A percentile compares a stretch with the other conserved stretches of the same genome.
Evolutionary conservation across 2,329 filamentous ascomycete genomes (phyloP).

Genomic region (Rachicladosporium sp.): DNA sequence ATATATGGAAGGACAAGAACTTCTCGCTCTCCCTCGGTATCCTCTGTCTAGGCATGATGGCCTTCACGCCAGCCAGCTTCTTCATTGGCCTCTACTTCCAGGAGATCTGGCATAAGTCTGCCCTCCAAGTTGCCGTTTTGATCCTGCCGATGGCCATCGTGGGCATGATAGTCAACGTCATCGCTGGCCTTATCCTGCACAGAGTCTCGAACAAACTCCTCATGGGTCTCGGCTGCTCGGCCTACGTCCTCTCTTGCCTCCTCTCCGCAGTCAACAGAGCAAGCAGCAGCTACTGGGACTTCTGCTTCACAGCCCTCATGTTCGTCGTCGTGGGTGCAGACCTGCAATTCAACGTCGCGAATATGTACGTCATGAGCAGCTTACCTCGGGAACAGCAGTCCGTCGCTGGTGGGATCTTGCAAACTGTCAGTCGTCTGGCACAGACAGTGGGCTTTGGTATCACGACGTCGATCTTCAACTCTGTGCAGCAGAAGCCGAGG

Average conservation of each 20-base stretch:
- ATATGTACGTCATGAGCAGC: constrained; percentile 60
- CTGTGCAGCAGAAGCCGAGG: constrained; percentile 23
- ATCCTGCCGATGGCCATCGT: constrained; percentile 54
- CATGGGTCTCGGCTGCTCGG: constrained; percentile 39
- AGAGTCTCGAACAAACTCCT: constrained; percentile 52
- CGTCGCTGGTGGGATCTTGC: constrained; percentile 55
- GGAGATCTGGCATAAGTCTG: constrained; percentile 37
- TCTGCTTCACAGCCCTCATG: constrained; percentile 49
- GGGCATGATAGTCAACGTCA: constrained; percentile 50
- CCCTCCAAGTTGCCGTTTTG: constrained; percentile 49
- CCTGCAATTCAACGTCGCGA: constrained; percentile 58
- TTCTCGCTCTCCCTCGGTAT: constrained; percentile 50
- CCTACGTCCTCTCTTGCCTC: constrained; percentile 35
- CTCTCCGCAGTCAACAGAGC: constrained; percentile 46
- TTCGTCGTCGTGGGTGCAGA: constrained; percentile 54
- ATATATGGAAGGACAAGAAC: constrained; percentile 48
- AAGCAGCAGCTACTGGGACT: constrained; percentile 50
- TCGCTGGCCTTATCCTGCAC: constrained; percentile 51
- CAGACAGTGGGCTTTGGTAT: constrained; percentile 50
- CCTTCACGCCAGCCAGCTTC: constrained; percentile 33
- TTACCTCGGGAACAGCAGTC: constrained; percentile 50
- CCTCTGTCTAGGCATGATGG: constrained; percentile 49
- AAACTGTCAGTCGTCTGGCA: constrained; percentile 51
- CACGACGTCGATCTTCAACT: constrained; percentile 48
- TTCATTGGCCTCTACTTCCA: constrained; percentile 55